Evolutionary conservation across 2,329 filamentous ascomycete genomes (phyloP), one percentile per base, ranked within the genome.

Genomic region (Sporothrix brasiliensis): DNA sequence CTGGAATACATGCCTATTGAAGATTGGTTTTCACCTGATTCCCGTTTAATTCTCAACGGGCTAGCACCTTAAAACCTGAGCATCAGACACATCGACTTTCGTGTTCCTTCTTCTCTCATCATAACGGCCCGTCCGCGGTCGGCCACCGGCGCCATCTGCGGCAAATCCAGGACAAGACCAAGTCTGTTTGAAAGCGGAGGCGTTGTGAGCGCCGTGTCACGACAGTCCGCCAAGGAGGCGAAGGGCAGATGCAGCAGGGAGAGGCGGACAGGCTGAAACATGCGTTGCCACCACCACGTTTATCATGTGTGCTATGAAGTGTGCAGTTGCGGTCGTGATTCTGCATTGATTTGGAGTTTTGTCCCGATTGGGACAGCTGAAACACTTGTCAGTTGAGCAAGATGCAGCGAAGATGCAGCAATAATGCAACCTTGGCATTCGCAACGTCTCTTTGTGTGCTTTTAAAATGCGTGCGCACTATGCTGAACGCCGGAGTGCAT

Each of bases 231-330:
- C 44, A 41, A 11, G n/a, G n/a, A 19, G 16, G 30, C 56, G 39
- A 34, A 44, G 4, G 11, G 24, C 56, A 13, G 14, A 61, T 44
- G n/a, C 58, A 61, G 34, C 47, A 39, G 3, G n/a, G 11, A 44
- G 11, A 27, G n/a, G 19, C 41, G 30, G 19, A 61, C 58, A 63
- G 27, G 39, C 58, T 63, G 58, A 63, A 63, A 63, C 58, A 47
- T 14, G 39, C 13, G 58, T 27, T 47, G 58, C 56, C 39, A 63
- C 39, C 58, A 63, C 41, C 58, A 63, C 39, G 58, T 47, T 47
- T 39, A 27, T 13, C 34, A 21, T 47, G 58, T 27, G 39, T 13
- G 39, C 11, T 21, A 16, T 2, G 13, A 49, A 24, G 56, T 13
- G n/a, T 39, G n/a, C 56, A 41, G 34, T 14, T 24, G 34, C 34